Evolutionary conservation across 371 early-diverging fungal species (phyloP), one percentile per base, ranked within the genome.

Genomic region (Fennellomyces sp.): DNA sequence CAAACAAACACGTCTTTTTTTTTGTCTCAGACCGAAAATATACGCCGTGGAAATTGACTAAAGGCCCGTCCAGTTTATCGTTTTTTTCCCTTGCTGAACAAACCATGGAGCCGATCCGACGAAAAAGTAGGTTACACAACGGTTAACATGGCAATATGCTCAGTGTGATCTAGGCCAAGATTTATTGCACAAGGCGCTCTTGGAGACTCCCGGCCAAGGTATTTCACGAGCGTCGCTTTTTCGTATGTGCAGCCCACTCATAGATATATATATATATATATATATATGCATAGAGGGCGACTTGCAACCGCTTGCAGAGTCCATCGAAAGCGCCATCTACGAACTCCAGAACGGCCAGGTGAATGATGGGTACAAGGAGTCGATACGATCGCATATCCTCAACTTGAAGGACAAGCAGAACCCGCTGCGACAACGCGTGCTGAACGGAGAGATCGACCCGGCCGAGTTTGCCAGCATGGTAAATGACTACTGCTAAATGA

Each of bases 401-500:
- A 64, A 64, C 12, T 59, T 64, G 8, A 64, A 64, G 41, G 64
- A 64, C 26, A 33, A 21, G 12, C 52, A 48, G 25, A 64, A 64
- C 29, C 60, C 60, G 8, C 36, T 60, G n/a, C 28, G 53, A 15
- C 41, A 60, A 42, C 45, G 36, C 8, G 26, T 60, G 13, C 31
- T 60, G 26, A 48, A 12, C n/a, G 60, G 60, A 4, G 31, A 60
- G 23, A 38, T 60, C 12, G 60, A 60, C 26, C 60, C 60, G n/a
- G 33, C 21, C n/a, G 30, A 31, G 15, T 60, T 60, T 45, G 60
- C 60, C 23, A 38, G 19, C 53, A 52, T 60, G 60, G 52, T 52
- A 29, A 15, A 13, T 49, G 7, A 19, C n/a, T 41, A 15, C 21
- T 19, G n/a, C n/a, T 8, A 5, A 5, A 12, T 39, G 12, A 5